A percentile compares a stretch with the other conserved stretches of the same genome.
Evolutionary conservation across 129 eudicot species (phyloP).

Genomic region (Glebionis coronaria): DNA sequence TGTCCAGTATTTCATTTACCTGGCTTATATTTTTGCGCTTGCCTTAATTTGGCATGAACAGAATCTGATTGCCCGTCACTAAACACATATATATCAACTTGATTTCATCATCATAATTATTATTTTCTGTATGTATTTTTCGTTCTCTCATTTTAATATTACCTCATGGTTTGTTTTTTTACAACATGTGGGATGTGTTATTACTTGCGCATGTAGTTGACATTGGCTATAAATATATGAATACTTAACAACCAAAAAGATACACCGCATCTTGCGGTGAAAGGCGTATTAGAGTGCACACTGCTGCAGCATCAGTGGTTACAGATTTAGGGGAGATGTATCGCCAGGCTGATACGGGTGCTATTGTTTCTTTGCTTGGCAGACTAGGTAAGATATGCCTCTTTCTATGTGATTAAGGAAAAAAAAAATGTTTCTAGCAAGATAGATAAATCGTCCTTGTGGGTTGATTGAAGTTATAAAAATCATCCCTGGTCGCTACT

Average conservation of each 20-base stretch:
- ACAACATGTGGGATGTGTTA: background rate
- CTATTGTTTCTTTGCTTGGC: constrained; percentile 70
- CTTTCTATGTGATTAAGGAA: background rate
- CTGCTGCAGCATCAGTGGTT: constrained; percentile 98
- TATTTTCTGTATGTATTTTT: background rate
- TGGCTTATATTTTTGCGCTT: background rate
- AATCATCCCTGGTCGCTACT: too few relatives aligned
- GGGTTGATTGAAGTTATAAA: too few relatives aligned
- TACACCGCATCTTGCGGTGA: constrained; percentile 97
- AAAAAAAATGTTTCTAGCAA: background rate
- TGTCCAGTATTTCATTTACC: background rate
- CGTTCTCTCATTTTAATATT: background rate
- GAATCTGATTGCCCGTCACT: background rate
- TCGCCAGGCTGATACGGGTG: constrained; percentile 95
- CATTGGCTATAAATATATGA: background rate
- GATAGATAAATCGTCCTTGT: too few relatives aligned
- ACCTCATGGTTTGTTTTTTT: background rate
- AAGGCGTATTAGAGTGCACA: constrained; percentile 98
- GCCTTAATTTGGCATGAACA: background rate
- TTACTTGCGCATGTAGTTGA: constrained; percentile 4
- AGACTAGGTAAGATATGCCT: constrained; percentile 63
- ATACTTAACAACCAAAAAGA: constrained; percentile 65
- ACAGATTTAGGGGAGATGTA: constrained; percentile 95
- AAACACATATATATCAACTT: background rate
- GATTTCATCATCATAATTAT: background rate